phyloP scores from a whole-genome alignment of 306 rosid genomes.

The Begonia loranthoides region DNA sequence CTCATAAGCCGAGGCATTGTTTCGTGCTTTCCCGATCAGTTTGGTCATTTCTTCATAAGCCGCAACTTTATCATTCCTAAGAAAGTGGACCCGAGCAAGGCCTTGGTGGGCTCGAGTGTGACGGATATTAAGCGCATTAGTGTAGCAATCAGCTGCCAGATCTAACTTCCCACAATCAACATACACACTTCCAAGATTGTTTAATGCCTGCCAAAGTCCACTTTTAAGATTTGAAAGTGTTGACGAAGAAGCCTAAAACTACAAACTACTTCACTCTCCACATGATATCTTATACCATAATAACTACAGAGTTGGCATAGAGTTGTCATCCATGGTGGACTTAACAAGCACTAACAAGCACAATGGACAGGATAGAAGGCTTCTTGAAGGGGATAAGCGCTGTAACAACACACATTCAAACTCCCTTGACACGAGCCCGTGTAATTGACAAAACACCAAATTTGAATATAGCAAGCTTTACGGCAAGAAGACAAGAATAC shows the following conservation, averaged over 20 bases:
- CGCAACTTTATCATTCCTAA: constrained; percentile 42
- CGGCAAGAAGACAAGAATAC: no score
- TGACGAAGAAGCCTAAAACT: not conserved
- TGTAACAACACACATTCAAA: no score
- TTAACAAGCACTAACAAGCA: no score
- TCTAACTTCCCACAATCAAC: constrained; percentile 67
- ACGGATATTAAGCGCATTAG: constrained; percentile 71
- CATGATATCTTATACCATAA: not conserved
- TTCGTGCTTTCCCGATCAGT: constrained; percentile 60
- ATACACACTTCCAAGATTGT: constrained; percentile 89
- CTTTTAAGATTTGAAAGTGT: no score
- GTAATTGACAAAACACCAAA: no score
- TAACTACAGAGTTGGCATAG: no score
- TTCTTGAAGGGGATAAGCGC: no score
- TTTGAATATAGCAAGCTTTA: no score
- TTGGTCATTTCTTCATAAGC: constrained; percentile 82
- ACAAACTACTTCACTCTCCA: not conserved
- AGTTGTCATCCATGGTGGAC: no score
- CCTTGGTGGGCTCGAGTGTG: constrained; percentile 96
- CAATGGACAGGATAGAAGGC: no score
- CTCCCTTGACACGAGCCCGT: no score
- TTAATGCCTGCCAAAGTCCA: constrained; percentile 47
- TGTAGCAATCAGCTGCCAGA: constrained; percentile 77
- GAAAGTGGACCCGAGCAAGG: constrained; percentile 84
- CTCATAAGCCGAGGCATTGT: constrained; percentile 80